These are phyloP conservation scores for Centrapalus pauciflorus DNA, from an alignment of 129 eudicot genomes.

Conservation along the genomic window DNA sequence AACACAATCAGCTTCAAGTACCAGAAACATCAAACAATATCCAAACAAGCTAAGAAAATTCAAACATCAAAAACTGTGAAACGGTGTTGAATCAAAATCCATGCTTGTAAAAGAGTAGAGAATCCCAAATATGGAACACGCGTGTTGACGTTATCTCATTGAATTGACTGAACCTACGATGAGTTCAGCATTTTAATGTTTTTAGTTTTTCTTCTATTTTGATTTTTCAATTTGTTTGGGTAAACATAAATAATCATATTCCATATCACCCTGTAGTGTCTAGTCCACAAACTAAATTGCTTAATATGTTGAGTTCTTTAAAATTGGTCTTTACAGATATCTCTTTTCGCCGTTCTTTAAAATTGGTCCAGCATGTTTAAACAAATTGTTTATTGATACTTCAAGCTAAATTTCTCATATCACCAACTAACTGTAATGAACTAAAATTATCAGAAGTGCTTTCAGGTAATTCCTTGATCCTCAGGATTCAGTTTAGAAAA, in stretches of 20 bases:
- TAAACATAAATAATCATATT: too few relatives aligned
- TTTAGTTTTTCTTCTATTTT: too few relatives aligned
- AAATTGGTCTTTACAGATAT: too few relatives aligned
- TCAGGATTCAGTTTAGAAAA: not conserved
- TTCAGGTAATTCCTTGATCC: not conserved
- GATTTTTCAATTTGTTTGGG: too few relatives aligned
- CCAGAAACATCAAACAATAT: not conserved
- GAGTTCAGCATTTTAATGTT: too few relatives aligned
- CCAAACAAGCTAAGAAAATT: not conserved
- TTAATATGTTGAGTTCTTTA: too few relatives aligned
- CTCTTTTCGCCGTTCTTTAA: too few relatives aligned
- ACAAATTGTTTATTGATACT: not conserved
- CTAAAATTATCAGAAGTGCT: not conserved
- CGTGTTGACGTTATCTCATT: not conserved
- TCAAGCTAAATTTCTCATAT: not conserved
- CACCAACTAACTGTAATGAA: not conserved
- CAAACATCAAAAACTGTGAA: not conserved
- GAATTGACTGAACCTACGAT: not conserved
- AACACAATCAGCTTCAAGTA: not conserved
- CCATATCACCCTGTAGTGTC: too few relatives aligned
- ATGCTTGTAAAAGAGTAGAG: not conserved
- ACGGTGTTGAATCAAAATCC: not conserved
- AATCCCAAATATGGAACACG: not conserved
- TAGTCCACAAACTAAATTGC: too few relatives aligned
- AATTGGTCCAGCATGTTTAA: not conserved